phyloP scores from a whole-genome alignment of 2,329 filamentous ascomycete species.

The Madurella fahalii region DNA sequence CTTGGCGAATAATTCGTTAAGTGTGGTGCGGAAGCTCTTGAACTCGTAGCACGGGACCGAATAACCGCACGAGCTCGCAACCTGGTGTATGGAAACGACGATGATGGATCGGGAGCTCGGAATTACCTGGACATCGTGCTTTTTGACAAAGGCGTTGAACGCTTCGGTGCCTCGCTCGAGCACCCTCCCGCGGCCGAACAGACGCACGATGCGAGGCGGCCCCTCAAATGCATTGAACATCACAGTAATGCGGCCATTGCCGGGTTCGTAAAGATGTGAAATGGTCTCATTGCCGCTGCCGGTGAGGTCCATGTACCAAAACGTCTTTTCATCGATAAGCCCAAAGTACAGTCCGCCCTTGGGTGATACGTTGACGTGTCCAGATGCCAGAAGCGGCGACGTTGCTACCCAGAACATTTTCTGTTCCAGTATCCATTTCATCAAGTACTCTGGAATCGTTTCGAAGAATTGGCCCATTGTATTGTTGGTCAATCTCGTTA shows the following conservation, averaged over 20 bases:
- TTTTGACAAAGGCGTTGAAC: conserved; percentile 34
- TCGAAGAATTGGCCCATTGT: conserved; percentile 29
- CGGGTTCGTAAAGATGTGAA: conserved; percentile 63
- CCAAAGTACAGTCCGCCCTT: conserved; percentile 56
- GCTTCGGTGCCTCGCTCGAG: conserved; percentile 32
- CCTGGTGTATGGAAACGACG: conserved; percentile 37
- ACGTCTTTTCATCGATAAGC: conserved; percentile 30
- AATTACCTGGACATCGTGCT: conserved; percentile 28
- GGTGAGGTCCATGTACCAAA: conserved; percentile 66
- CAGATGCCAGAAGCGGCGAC: conserved; percentile 58
- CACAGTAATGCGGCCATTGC: conserved; percentile 67
- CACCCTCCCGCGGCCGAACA: conserved; percentile 36
- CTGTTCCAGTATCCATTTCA: conserved; percentile 62
- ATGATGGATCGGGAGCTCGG: conserved; percentile 36
- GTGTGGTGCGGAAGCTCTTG: conserved; percentile 33
- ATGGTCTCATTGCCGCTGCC: conserved; percentile 76
- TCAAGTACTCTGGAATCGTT: conserved; percentile 39
- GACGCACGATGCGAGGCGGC: conserved; percentile 35
- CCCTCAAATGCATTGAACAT: conserved; percentile 57
- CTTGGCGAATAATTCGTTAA: conserved; percentile 33
- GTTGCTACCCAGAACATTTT: conserved; percentile 73
- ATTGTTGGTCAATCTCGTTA: background rate
- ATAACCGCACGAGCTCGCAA: conserved; percentile 38
- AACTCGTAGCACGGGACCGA: conserved; percentile 39
- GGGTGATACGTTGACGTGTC: conserved; percentile 72